These are phyloP conservation scores for Maudiozyma serrabonitensis DNA, from an alignment of 805 yeast species.

Conservation along the genomic window DNA sequence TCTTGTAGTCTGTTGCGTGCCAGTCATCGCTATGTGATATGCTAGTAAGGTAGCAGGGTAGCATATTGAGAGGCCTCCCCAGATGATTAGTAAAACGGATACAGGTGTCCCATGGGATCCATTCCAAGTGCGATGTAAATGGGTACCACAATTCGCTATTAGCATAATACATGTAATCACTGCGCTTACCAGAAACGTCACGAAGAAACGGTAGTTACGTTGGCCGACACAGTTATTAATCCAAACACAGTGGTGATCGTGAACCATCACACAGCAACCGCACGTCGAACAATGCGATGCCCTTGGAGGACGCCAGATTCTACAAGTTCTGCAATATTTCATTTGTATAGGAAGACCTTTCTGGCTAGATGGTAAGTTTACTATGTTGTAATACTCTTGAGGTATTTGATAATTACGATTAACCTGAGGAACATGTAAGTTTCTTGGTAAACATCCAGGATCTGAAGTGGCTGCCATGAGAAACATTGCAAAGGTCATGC, in stretches of 20 bases:
- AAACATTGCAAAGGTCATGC: constrained; percentile 38
- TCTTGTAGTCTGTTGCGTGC: constrained; percentile 58
- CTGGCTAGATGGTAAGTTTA: constrained; percentile 38
- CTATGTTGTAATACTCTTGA: constrained; percentile 44
- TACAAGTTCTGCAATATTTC: constrained; percentile 56
- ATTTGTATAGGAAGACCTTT: constrained; percentile 27
- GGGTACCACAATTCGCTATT: constrained; percentile 17
- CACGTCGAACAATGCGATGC: constrained; percentile 68
- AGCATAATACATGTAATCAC: constrained; percentile 25
- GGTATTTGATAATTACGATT: constrained; percentile 33
- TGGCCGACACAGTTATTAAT: constrained; percentile 70
- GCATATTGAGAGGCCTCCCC: constrained; percentile 34
- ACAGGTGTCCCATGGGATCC: constrained; percentile 26
- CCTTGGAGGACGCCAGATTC: constrained; percentile 69
- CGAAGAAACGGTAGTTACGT: constrained; percentile 56
- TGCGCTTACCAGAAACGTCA: constrained; percentile 38
- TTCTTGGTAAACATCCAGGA: constrained; percentile 63
- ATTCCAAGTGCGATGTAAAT: constrained; percentile 9
- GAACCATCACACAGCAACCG: constrained; percentile 48
- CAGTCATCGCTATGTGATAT: constrained; percentile 46
- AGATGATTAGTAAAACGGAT: constrained; percentile 44
- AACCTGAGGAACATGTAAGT: constrained; percentile 43
- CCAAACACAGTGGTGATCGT: constrained; percentile 67
- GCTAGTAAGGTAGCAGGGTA: constrained; percentile 48
- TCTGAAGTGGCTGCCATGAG: constrained; percentile 49